Base-by-base conservation (phyloP, 768 basidiomycete species). In the Strobilomyces dryophilus region DNA sequence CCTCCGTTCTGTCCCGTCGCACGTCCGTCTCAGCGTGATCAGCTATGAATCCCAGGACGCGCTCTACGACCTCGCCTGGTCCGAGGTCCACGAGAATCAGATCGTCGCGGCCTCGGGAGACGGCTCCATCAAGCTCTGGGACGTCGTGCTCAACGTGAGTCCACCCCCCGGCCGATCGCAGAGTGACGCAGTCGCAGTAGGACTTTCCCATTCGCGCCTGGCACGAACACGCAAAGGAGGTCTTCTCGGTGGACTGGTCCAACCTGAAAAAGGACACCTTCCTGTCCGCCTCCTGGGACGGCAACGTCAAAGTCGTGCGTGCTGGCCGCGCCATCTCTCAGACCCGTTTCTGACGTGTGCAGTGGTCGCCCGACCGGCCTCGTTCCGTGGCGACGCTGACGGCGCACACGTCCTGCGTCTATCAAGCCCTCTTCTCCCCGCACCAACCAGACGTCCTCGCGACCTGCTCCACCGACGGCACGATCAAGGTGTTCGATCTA, bases 161-260 rank as follows among this genome's bases (percentile, higher is more conserved):
- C 17, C 8, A 36, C 12, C 8, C 37, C 18, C 45, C 47, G 47
- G 49, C 49, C 57, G 46, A 60, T 61, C 54, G 61, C 63, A 66
- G 67, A 66, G 56, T 66, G 57, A 69, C 59, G 47, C 72, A 66
- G 57, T 45, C 40, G 41, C 56, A 27, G 8, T 71, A 98, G 93
- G 88, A 92, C 61, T 80, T 87, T 49, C 95, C 95, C 1, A 87
- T 98, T 59, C 83, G 85, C 55, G 83, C 82, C 45, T 98, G 95
- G 95, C 88, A 92, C 61, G 95, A 98, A 70, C 95, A 98, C 70
- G 83, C 85, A 12, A 82, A 86, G 46, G 95, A 98, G 67, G 92
- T 94, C 8, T 94, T 91, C 74, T 88, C 87, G 11, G 83, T 98
- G 6, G 92, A 98, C 68, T 98, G 95, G 95, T 93, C 88, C 56